phyloP scores from a whole-genome alignment of 2,329 filamentous ascomycete species.

The Mycosphaerella sp. region DNA sequence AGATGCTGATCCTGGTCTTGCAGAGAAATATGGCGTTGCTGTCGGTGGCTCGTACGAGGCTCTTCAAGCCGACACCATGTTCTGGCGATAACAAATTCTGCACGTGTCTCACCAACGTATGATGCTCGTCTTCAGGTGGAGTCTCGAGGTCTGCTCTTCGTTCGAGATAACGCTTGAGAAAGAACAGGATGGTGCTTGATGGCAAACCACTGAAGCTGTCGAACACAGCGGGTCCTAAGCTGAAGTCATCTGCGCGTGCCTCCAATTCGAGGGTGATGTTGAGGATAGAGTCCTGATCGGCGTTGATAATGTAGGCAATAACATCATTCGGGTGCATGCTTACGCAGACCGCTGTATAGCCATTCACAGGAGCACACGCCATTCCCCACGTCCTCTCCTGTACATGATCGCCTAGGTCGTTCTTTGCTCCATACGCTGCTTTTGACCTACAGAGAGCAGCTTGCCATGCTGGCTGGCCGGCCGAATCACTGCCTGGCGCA shows the following conservation, averaged over 20 bases:
- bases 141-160: not conserved
- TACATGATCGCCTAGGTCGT: constrained; percentile 46
- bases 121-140: not conserved
- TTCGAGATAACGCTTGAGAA: constrained; percentile 2
- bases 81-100: not conserved
- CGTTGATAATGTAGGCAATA: constrained; percentile 50
- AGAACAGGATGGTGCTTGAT: constrained; percentile 6
- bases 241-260: not conserved
- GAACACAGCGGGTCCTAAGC: not conserved
- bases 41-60: not conserved
- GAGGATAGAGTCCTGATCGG: constrained; percentile 36
- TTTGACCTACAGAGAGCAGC: constrained; percentile 36
- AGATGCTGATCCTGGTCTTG: not conserved
- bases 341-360: constrained; percentile 45
- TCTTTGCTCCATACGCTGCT: constrained; percentile 44
- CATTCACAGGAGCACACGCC: constrained; percentile 42
- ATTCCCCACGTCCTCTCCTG: constrained; percentile 52
- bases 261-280: constrained; percentile 6
- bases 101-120: not conserved
- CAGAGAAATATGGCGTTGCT: not conserved
- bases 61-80: not conserved
- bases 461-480: constrained; percentile 35
- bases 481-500: not conserved
- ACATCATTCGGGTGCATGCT: constrained; percentile 53
- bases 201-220: constrained; percentile 1